These are phyloP conservation scores for Meira miltonrushii DNA, from an alignment of 1,284 basidiomycete genomes.

Conservation along the genomic window DNA sequence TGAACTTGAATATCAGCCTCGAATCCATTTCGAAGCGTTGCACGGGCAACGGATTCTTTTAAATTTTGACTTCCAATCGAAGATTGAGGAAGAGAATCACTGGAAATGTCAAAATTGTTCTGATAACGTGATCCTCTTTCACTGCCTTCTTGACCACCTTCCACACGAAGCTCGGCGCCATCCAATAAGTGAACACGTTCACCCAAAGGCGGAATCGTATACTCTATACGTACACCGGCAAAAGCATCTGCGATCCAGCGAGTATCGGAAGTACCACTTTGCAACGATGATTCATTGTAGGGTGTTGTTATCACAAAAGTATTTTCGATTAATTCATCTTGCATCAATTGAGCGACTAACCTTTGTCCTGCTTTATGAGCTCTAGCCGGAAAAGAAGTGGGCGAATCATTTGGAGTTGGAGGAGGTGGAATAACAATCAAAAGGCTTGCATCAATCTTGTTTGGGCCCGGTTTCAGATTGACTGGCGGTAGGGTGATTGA, in stretches of 20 bases:
- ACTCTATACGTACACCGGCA: constrained; percentile 18
- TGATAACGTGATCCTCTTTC: neutral
- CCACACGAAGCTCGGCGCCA: constrained; percentile 26
- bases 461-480: constrained; percentile 10
- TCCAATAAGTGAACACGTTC: constrained; percentile 27
- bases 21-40: constrained; percentile 34
- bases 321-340: constrained; percentile 25
- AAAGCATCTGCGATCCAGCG: constrained; percentile 30
- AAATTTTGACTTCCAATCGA: neutral
- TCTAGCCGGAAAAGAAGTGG: constrained; percentile 4
- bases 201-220: constrained; percentile 27
- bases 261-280: constrained; percentile 18
- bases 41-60: constrained; percentile 18
- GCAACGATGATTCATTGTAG: constrained; percentile 7
- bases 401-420: neutral
- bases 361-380: constrained; percentile 18
- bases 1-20: constrained; percentile 25
- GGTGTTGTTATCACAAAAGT: constrained; percentile 9
- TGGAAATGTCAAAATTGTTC: constrained; percentile 9
- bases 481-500: neutral
- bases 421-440: constrained; percentile 13
- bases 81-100: constrained; percentile 3
- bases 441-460: constrained; percentile 11
- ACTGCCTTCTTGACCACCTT: constrained; percentile 1
- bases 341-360: constrained; percentile 26